These are phyloP conservation scores for Myxozyma vanderwaltii DNA, from an alignment of 805 yeast species.

Conservation along the genomic window DNA sequence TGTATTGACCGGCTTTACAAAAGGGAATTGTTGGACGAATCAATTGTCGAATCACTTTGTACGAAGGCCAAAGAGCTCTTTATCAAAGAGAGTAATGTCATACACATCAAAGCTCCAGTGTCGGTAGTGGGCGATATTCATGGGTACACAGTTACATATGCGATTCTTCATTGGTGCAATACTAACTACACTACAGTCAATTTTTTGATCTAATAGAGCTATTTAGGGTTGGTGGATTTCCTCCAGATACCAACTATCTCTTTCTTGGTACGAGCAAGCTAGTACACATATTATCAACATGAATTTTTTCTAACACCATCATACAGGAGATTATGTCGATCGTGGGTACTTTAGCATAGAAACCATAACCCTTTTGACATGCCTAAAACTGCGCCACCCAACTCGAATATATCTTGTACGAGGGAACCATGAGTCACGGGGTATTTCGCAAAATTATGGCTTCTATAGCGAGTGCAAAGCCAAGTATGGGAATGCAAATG, in stretches of 20 bases:
- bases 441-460: constrained; percentile 96
- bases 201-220: constrained; percentile 91
- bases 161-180: not conserved
- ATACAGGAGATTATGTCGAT: constrained; percentile 82
- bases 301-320: not conserved
- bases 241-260: constrained; percentile 90
- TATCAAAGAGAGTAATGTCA: constrained; percentile 80
- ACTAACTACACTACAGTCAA: constrained; percentile 53
- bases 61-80: constrained; percentile 80
- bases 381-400: constrained; percentile 86
- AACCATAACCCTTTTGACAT: constrained; percentile 80
- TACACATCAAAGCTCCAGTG: constrained; percentile 80
- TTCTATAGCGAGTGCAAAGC: constrained; percentile 92
- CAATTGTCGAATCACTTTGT: constrained; percentile 71
- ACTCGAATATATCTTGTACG: constrained; percentile 76
- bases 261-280: constrained; percentile 57
- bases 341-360: constrained; percentile 93
- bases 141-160: constrained; percentile 43
- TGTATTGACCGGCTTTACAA: constrained; percentile 67
- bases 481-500: constrained; percentile 78
- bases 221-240: constrained; percentile 87
- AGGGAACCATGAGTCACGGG: constrained; percentile 96
- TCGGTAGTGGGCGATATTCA: constrained; percentile 98
- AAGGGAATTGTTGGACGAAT: constrained; percentile 69
- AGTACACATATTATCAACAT: not conserved